Evolutionary conservation across 495 filamentous ascomycete species (phyloP).

Genomic region (Glarea lozoyensis): DNA sequence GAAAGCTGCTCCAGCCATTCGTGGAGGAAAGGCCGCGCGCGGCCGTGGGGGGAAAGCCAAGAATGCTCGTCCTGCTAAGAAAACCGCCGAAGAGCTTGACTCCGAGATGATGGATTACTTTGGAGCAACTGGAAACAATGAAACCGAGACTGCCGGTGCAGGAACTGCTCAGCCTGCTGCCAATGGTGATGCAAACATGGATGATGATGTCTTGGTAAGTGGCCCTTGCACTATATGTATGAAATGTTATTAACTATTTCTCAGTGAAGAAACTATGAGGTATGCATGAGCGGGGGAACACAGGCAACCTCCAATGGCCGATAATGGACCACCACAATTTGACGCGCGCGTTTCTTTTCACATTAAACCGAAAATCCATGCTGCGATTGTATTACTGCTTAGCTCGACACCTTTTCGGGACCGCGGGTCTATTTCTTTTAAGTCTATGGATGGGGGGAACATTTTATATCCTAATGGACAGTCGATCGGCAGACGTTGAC

Average conservation of each 20-base stretch:
- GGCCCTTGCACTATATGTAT: not conserved
- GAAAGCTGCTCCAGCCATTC: conserved; percentile 41
- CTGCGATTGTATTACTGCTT: conserved; percentile 18
- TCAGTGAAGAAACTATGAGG: conserved; percentile 3
- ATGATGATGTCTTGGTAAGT: conserved; percentile 35
- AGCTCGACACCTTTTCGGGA: too few species aligned
- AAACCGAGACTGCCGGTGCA: conserved; percentile 18
- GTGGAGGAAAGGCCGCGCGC: conserved; percentile 31
- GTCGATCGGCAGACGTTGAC: too few species aligned
- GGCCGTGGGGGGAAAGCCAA: conserved; percentile 44
- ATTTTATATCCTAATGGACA: too few species aligned
- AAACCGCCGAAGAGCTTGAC: conserved; percentile 89
- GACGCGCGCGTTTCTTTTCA: conserved; percentile 1
- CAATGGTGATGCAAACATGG: conserved; percentile 30
- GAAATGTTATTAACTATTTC: not conserved
- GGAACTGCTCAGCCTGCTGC: conserved; percentile 23
- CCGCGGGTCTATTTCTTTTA: too few species aligned
- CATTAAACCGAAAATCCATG: too few species aligned
- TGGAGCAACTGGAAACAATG: conserved; percentile 27
- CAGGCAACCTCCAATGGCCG: not conserved
- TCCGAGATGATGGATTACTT: conserved; percentile 95
- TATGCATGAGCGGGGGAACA: not conserved
- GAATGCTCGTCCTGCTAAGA: conserved; percentile 65
- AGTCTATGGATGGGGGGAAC: too few species aligned
- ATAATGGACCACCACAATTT: not conserved